Conservation (phyloP, 2,329 filamentous ascomycete species). For the Hypoxylon sp. region DNA sequence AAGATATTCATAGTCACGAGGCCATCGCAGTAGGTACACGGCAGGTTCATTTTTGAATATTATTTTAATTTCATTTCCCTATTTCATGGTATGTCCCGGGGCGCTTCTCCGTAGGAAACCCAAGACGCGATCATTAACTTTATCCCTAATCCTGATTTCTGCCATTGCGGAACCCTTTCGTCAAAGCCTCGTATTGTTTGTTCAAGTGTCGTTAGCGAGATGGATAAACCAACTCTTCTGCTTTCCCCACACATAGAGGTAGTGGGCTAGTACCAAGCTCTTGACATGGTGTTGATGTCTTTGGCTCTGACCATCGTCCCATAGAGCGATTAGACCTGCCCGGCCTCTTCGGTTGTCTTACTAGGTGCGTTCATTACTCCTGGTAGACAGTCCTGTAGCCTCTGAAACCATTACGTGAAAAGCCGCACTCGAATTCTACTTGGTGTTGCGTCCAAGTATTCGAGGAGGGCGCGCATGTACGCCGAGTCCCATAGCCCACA, state of each 20-base stretch:
- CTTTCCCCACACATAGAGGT: neutral
- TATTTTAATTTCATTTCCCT: conserved; percentile 3
- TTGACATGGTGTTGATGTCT: neutral
- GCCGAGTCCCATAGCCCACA: neutral
- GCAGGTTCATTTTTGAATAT: neutral
- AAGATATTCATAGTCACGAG: neutral
- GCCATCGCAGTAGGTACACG: neutral
- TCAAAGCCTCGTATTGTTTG: neutral
- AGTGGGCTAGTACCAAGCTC: neutral
- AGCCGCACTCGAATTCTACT: neutral
- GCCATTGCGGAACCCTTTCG: neutral
- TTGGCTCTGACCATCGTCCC: neutral
- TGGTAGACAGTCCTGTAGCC: neutral
- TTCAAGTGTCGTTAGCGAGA: neutral
- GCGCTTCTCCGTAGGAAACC: neutral
- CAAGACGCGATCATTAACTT: neutral
- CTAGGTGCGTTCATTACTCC: neutral
- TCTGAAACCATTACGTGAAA: neutral
- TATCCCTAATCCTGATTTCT: neutral
- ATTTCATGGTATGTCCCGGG: neutral
- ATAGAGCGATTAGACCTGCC: neutral
- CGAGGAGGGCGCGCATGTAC: no score
- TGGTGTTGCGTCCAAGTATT: neutral
- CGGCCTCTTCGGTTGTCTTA: neutral
- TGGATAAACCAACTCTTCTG: neutral